Percentiles rank a stretch among this genome's conserved stretches.
Conservation (phyloP, 1,284 basidiomycete species). For the Sporisorium reilianum region DNA sequence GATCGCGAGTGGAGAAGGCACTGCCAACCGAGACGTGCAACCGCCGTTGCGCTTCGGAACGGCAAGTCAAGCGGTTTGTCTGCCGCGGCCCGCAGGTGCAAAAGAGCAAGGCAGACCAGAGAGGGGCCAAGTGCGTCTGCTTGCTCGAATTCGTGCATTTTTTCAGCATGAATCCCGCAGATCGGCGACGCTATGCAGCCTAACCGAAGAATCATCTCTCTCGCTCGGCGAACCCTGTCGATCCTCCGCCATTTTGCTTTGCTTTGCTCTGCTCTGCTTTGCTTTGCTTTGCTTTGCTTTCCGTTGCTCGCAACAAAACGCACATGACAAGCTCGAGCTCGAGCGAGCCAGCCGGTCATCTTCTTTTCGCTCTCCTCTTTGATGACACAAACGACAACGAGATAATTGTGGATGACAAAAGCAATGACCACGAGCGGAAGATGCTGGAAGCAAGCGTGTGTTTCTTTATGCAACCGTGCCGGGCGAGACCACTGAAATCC, state of each 20-base stretch:
- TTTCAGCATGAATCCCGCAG: background rate
- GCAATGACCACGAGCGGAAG: no score
- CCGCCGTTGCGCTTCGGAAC: constrained; percentile 3
- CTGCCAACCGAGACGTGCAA: background rate
- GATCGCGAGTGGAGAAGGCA: background rate
- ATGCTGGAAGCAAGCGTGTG: background rate
- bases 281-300: no score
- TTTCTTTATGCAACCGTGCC: background rate
- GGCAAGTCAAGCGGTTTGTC: background rate
- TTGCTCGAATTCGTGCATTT: no score
- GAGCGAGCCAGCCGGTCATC: no score
- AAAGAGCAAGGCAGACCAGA: background rate
- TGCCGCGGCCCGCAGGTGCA: background rate
- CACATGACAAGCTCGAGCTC: no score
- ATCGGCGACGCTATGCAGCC: constrained; percentile 22
- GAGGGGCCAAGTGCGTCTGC: constrained; percentile 1
- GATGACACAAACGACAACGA: no score
- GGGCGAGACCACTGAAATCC: background rate
- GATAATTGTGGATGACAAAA: no score
- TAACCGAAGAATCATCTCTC: constrained; percentile 5
- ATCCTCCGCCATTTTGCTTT: constrained; percentile 5
- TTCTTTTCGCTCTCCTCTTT: no score
- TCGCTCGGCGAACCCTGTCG: constrained; percentile 24
- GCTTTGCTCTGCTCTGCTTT: no score
- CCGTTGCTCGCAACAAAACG: no score